Evolutionary conservation across 805 yeast genomes (phyloP).

Genomic region (Metschnikowia hibisci): DNA sequence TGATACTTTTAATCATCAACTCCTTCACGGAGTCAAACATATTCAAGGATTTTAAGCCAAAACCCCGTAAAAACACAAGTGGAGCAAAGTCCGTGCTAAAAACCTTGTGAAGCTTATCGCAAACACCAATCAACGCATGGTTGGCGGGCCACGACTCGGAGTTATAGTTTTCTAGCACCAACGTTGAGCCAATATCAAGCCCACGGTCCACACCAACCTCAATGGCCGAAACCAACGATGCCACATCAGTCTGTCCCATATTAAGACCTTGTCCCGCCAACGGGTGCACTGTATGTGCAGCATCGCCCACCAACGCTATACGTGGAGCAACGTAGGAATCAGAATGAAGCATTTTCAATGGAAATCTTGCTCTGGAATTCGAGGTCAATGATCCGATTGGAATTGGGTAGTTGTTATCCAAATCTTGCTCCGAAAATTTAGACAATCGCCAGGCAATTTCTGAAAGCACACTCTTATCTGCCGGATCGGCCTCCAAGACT

Average conservation of each 20-base stretch:
- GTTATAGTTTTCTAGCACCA: conserved; percentile 84
- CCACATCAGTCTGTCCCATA: conserved; percentile 95
- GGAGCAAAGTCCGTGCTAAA: conserved; percentile 74
- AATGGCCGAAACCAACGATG: conserved; percentile 60
- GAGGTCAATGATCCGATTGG: conserved; percentile 56
- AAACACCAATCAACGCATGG: conserved; percentile 77
- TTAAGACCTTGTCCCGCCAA: conserved; percentile 97
- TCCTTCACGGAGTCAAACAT: conserved; percentile 62
- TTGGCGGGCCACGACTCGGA: conserved; percentile 77
- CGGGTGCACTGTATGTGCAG: conserved; percentile 97
- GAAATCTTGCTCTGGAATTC: conserved; percentile 79
- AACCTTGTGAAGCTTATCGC: conserved; percentile 87
- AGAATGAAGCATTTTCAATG: conserved; percentile 83
- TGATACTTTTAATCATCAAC: conserved; percentile 51
- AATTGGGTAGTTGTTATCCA: conserved; percentile 65
- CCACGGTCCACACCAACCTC: conserved; percentile 75
- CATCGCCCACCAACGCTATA: conserved; percentile 94
- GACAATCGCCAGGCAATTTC: conserved; percentile 73
- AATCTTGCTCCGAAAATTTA: conserved; percentile 35
- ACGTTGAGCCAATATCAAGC: conserved; percentile 76
- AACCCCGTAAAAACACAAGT: conserved; percentile 65
- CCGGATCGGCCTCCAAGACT: conserved; percentile 32
- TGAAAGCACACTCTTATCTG: conserved; percentile 48
- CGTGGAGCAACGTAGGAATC: conserved; percentile 82
- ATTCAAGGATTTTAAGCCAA: conserved; percentile 73